Evolutionary conservation across 768 basidiomycete genomes (phyloP), one percentile per base, ranked within the genome.

Genomic region (Tubosaeta sp.): DNA sequence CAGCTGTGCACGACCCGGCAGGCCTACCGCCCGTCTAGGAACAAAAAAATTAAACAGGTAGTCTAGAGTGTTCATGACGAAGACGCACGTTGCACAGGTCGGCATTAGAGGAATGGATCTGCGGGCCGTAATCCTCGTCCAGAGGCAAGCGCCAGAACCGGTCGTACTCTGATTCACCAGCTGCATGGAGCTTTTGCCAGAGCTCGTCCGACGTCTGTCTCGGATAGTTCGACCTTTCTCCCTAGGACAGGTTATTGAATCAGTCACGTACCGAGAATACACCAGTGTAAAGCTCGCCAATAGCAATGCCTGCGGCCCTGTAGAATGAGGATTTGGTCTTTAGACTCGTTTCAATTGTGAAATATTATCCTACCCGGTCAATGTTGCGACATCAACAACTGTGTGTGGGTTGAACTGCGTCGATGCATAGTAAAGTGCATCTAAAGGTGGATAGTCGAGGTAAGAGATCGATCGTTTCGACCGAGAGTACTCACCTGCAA

Each of bases 131-230:
- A 50, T 84, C 88, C 39, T 90, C 88, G 59, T 90, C 85, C 47
- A 94, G 79, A 10, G 91, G 91, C 84, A 94, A 82, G 24, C 91
- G 81, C 91, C 91, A 94, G 76, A 94, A 84, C 48, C 83, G 82
- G 68, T 92, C 90, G 61, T 86, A 79, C 60, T 90, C 87, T 13
- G 70, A 68, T 70, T 84, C 80, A 11, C 88, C 90, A 3, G 91
- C 90, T 3, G 64, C 72, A 54, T 81, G 73, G 11, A 94, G 77
- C 48, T 79, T 73, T 32, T 77, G 60, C 88, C 89, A 94, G 18
- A 94, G 82, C 21, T 74, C 69, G 55, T 90, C 85, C 3, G 87
- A 87, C 13, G 80, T 84, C 86, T 88, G 14, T 4, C 7, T 1
- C 32, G 14, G 2, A 39, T 13, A 35, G 3, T 2, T 55, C 9